Base-by-base conservation (phyloP, 768 basidiomycete genomes). In the Mycena vitilis region DNA sequence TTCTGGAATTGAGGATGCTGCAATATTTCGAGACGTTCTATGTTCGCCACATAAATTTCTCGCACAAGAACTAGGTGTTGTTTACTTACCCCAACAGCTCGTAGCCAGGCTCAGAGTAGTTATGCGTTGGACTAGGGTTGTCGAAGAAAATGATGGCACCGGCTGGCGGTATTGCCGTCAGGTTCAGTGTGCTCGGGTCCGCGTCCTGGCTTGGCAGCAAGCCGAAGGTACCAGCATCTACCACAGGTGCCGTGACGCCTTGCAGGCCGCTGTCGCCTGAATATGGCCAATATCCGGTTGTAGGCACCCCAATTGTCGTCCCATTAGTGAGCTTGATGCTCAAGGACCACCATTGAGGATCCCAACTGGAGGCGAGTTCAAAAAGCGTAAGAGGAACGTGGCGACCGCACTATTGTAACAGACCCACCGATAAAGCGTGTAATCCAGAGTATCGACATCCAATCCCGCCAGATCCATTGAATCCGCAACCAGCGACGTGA, bases 311-410 rank as follows among this genome's bases (percentile, higher is more conserved):
- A 7, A 79, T 34, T 3, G 63, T 57, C 13, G 76, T 78, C 30
- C 78, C 78, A 57, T 79, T 75, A 34, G 62, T 75, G 37, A 79
- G 76, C 11, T 60, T 55, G n/a, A 79, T 69, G 38, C 60, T 73
- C 60, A 79, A 69, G n/a, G 75, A 77, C 78, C 78, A 79, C 78
- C 78, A 79, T 44, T 74, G 75, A 20, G 78, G 73, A 60, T 79
- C 78, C 78, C 78, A 79, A 55, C 78, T 78, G 45, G 9, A 12
- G 30, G 20, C 2, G 0, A 44, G 5, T 37, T 34, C n/a, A 13
- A 20, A 37, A 56, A n/a, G 49, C 40, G 45, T 36, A 11, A 16
- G 42, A 67, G 57, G 3, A 55, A 13, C 25, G 57, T 49, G 40
- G 53, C 5, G 30, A n/a, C n/a, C n/a, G 30, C 3, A 30, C 10